A percentile compares a stretch with the other conserved stretches of the same genome.
phyloP scores from a whole-genome alignment of 371 early-diverging fungal species.

The Lichtheimia corymbifera region DNA sequence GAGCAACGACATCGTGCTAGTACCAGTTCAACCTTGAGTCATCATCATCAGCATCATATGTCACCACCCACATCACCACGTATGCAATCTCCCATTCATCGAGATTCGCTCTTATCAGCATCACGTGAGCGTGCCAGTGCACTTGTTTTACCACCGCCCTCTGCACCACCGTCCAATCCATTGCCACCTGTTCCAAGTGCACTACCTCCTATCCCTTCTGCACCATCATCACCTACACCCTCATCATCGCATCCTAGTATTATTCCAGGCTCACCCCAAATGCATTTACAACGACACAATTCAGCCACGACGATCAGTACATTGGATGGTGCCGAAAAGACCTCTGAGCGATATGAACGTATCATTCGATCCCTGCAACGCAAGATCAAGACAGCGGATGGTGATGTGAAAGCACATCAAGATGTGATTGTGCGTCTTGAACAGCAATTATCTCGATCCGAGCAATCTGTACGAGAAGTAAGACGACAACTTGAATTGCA shows the following conservation, averaged over 20 bases:
- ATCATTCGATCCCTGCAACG: constrained; percentile 46
- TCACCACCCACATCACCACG: constrained; percentile 20
- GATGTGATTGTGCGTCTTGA: constrained; percentile 48
- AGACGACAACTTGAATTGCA: constrained; percentile 42
- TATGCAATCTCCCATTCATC: constrained; percentile 15
- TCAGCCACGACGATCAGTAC: constrained; percentile 13
- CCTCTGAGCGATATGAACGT: constrained; percentile 45
- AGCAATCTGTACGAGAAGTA: constrained; percentile 35
- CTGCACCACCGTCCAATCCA: constrained; percentile 51
- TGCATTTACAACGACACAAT: constrained; percentile 17
- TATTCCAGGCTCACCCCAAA: too few species aligned
- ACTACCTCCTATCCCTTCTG: constrained; percentile 6
- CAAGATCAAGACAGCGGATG: constrained; percentile 39
- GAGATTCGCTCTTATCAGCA: constrained; percentile 17
- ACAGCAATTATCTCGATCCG: constrained; percentile 39
- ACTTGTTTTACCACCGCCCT: constrained; percentile 31
- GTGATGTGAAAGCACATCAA: constrained; percentile 46
- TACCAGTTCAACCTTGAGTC: background rate
- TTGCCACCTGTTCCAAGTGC: constrained; percentile 50
- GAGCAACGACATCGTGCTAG: constrained; percentile 24
- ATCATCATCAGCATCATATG: constrained; percentile 15
- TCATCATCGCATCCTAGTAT: background rate
- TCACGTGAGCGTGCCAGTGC: constrained; percentile 1
- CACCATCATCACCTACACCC: constrained; percentile 9
- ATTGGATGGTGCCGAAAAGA: constrained; percentile 6